Percentiles rank a stretch among this genome's conserved stretches.
Evolutionary conservation across 73 alveolate genomes (phyloP).

Genomic region (Tetrahymena thermophila): DNA sequence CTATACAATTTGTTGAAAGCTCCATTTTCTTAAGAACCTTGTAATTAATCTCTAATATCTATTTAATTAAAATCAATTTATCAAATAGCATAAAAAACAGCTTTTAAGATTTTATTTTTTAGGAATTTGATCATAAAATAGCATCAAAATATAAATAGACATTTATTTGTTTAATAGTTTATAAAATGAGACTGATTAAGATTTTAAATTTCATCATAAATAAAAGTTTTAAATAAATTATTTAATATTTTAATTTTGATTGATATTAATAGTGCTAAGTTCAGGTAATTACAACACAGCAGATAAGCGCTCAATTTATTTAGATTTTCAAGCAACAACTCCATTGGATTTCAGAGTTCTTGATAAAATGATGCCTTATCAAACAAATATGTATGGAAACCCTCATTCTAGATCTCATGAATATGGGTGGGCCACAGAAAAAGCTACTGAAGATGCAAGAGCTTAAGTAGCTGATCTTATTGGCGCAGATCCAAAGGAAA

Average conservation of each 20-base stretch:
- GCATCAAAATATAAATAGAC: not conserved
- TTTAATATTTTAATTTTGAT: no score
- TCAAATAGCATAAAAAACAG: not conserved
- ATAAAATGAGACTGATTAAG: not conserved
- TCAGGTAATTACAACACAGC: not conserved
- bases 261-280: not conserved
- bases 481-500: constrained; percentile 87
- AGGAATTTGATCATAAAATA: no score
- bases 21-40: not conserved
- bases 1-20: not conserved
- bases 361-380: constrained; percentile 77
- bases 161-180: no score
- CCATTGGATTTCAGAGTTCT: constrained; percentile 80
- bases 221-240: no score
- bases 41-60: not conserved
- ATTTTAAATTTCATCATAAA: no score
- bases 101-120: not conserved
- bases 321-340: constrained; percentile 83
- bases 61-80: not conserved
- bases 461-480: constrained; percentile 72
- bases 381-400: constrained; percentile 70
- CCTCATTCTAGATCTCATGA: constrained; percentile 80
- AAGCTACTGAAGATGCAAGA: constrained; percentile 79
- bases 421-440: constrained; percentile 74
- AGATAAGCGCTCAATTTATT: constrained; percentile 40